Evolutionary conservation across 192 early-diverging fungal genomes (phyloP), one percentile per base, ranked within the genome.

Genomic region (Linnemannia schmuckeri): DNA sequence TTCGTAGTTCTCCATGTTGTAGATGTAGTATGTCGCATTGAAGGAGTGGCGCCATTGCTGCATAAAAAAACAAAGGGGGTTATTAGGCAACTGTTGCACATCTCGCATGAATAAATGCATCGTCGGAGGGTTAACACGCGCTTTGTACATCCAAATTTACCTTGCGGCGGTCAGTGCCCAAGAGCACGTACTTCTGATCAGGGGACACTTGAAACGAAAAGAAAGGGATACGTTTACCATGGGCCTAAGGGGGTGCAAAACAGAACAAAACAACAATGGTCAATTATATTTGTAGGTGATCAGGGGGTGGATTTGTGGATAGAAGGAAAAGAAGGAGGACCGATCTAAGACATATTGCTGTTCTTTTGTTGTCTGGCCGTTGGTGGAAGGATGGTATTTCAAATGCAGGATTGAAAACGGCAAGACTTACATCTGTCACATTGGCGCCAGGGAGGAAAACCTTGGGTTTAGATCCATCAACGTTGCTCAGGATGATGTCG

Each of bases 31-130:
- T 70, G 94, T 95, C 70, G 96, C 95, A 74, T 90, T 93, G 76
- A 92, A 95, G 2, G 96, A 97, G 85, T 97, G 96, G 69, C 98
- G 90, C 97, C 97, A 99, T 89, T 92, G 78, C 92, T 94, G 75
- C 89, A 66, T 4, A 42, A 77, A 24, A 30, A 30, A 44, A 27
- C 6, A n/a, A 20, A 24, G 54, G 47, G 38, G 18, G 20, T 61
- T 33, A 66, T 37, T 5, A 77, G 37, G 15, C 22, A 20, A 42
- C 8, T 41, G 2, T 38, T 42, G 37, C 37, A 71, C 8, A 38
- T 71, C 40, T 10, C 18, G 35, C 40, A 41, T 38, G 70, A 71
- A 22, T n/a, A 35, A 35, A 6, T 22, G 40, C 24, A 17, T 52
- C 3, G 20, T 52, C 49, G 18, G 17, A 57, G 52, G 20, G 54